These are phyloP conservation scores for Flaveria ramosissima DNA, from an alignment of 129 eudicot species.

Conservation along the genomic window DNA sequence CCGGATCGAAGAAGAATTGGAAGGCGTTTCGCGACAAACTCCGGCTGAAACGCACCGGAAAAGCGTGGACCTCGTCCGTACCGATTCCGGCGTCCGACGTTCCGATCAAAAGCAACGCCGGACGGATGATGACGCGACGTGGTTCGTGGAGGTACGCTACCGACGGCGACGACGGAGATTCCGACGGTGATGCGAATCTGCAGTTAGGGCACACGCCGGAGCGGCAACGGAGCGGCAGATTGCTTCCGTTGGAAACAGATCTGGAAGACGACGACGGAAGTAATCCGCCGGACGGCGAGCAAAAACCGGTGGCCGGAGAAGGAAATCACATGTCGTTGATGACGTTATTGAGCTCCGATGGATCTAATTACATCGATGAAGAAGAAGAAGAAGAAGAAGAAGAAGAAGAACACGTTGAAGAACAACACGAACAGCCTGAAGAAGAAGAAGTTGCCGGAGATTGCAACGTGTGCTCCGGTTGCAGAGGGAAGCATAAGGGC, in stretches of 20 bases:
- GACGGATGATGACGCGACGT: constrained; percentile 35
- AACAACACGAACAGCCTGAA: constrained; percentile 26
- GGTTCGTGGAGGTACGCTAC: constrained; percentile 31
- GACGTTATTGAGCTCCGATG: constrained; percentile 67
- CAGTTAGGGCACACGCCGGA: constrained; percentile 30
- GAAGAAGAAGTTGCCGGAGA: constrained; percentile 43
- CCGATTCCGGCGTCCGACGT: constrained; percentile 54
- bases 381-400: neutral
- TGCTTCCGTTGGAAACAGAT: constrained; percentile 38
- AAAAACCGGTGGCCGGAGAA: constrained; percentile 28
- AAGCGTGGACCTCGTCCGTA: constrained; percentile 54
- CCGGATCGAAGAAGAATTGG: constrained; percentile 57
- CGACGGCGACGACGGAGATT: constrained; percentile 8
- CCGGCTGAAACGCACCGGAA: constrained; percentile 53
- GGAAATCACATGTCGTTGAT: constrained; percentile 61
- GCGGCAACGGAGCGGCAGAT: constrained; percentile 22
- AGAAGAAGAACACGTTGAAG: neutral
- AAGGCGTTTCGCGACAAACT: constrained; percentile 52
- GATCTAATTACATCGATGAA: constrained; percentile 24
- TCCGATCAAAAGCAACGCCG: constrained; percentile 30
- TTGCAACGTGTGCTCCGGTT: constrained; percentile 52
- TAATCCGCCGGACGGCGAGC: constrained; percentile 22
- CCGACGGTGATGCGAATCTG: constrained; percentile 26
- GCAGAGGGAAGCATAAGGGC: constrained; percentile 74
- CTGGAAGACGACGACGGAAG: constrained; percentile 18